Evolutionary conservation across 805 yeast species (phyloP), one percentile per base, ranked within the genome.

Genomic region (Lipomyces sp.): DNA sequence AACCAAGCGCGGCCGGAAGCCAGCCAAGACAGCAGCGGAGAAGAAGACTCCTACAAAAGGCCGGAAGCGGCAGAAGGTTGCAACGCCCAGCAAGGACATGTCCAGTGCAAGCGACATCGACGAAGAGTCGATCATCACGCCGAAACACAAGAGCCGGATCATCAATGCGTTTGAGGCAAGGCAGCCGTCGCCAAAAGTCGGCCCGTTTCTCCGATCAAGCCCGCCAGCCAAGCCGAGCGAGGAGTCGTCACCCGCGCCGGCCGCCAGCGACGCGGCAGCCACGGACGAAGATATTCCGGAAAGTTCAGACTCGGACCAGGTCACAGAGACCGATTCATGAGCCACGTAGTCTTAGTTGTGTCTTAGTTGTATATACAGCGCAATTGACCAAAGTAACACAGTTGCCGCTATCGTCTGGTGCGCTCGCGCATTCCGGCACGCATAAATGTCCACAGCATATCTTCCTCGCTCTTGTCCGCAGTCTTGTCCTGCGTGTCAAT

Each of bases 401-500:
- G n/a, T n/a, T n/a, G n/a, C n/a, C n/a, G n/a, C 16, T n/a, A 33
- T 14, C 36, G 8, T 14, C 36, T 16, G 6, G 18, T 14, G 36
- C 36, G n/a, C 29, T 26, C 46, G 26, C 35, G 39, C 24, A 31
- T 4, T 19, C 42, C 50, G 19, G 40, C 16, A 3, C 24, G 40
- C 32, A 47, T 36, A n/a, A 37, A 42, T 2, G 22, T 35, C 43
- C 46, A 47, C 26, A 42, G 33, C 32, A 28, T 26, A 18, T 22
- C 47, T 23, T 42, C 51, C 11, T 42, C 51, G 14, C 6, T 18
- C 16, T 14, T 38, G 33, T 47, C 51, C 11, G 38, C 22, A 5
- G 5, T 21, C 19, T 35, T 26, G 21, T 47, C 51, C 19, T 23
- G 13, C 4, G 19, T n/a, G 26, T 47, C 47, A 13, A 47, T 11